These are phyloP conservation scores for Malus orientalis DNA, from an alignment of 306 rosid species.

Conservation along the genomic window DNA sequence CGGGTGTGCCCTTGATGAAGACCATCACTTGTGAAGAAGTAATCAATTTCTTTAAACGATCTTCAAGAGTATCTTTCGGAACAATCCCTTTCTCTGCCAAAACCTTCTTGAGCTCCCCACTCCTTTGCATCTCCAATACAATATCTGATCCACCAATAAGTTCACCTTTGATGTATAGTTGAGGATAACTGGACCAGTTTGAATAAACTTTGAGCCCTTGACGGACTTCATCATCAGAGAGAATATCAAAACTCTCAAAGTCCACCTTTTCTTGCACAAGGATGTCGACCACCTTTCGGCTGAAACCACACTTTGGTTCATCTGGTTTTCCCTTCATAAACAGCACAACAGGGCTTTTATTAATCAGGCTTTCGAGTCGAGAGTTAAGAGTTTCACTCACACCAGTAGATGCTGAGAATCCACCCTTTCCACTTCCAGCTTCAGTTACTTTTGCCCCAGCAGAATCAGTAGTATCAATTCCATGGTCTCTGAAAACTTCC, in stretches of 20 bases:
- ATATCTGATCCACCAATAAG: slow-evolving; percentile 94
- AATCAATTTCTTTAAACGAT: slow-evolving; percentile 59
- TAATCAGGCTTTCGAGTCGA: slow-evolving; percentile 50
- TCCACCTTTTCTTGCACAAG: slow-evolving; percentile 69
- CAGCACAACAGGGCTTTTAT: slow-evolving; percentile 64
- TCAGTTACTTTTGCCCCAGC: slow-evolving; percentile 35
- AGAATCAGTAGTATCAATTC: slow-evolving; percentile 27
- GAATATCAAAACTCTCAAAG: slow-evolving; percentile 73
- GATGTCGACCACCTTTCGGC: slow-evolving; percentile 87
- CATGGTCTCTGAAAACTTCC: slow-evolving; percentile 75
- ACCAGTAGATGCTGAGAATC: slow-evolving; percentile 46
- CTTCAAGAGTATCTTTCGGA: slow-evolving; percentile 48
- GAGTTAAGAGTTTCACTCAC: slow-evolving; percentile 54
- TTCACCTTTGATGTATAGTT: slow-evolving; percentile 66
- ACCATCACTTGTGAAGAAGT: slow-evolving; percentile 73
- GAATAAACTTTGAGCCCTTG: slow-evolving; percentile 86
- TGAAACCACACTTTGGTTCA: slow-evolving; percentile 91
- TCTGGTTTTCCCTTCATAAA: slow-evolving; percentile 89
- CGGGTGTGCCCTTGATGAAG: slow-evolving; percentile 90
- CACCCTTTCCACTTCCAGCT: slow-evolving; percentile 48
- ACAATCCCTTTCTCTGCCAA: slow-evolving; percentile 57
- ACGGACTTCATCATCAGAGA: slow-evolving; percentile 77
- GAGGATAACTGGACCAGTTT: slow-evolving; percentile 98
- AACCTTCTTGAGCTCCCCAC: slow-evolving; percentile 67
- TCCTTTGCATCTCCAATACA: slow-evolving; percentile 87